A percentile compares a stretch with the other conserved stretches of the same genome.
These are phyloP conservation scores for Fusarium solani-melongenae DNA, from an alignment of 2,329 filamentous ascomycete species.

Conservation along the genomic window DNA sequence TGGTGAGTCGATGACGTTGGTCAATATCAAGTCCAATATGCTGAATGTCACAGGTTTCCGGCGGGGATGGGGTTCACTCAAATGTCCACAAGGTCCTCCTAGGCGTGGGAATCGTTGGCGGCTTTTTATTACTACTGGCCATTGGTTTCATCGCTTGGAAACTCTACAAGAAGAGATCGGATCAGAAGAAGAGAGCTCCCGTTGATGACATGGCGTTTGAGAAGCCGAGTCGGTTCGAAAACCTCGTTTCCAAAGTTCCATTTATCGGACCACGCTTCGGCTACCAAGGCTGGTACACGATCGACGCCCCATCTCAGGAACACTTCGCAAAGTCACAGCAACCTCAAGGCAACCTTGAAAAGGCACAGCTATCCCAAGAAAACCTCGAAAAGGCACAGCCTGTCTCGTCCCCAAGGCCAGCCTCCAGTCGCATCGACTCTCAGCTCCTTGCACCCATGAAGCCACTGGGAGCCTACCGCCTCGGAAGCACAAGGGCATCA, in stretches of 20 bases:
- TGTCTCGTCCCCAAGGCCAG: slow-evolving; percentile 2
- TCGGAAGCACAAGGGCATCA: slow-evolving; percentile 16
- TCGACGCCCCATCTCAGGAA: slow-evolving; percentile 42
- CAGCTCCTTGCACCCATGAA: slow-evolving; percentile 37
- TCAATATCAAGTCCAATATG: not conserved
- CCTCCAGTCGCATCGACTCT: slow-evolving; percentile 33
- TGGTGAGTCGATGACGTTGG: slow-evolving; percentile 29
- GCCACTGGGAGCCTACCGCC: slow-evolving; percentile 32
- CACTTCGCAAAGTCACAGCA: not conserved
- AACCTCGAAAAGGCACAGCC: slow-evolving; percentile 37
- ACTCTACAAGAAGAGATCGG: slow-evolving; percentile 18
- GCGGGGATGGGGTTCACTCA: slow-evolving; percentile 25
- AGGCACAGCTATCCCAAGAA: slow-evolving; percentile 23
- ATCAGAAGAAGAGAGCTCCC: slow-evolving; percentile 10
- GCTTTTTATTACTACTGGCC: slow-evolving; percentile 34
- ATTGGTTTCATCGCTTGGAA: slow-evolving; percentile 41
- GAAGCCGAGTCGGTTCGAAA: slow-evolving; percentile 36
- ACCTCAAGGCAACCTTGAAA: slow-evolving; percentile 7
- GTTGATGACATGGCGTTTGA: slow-evolving; percentile 35
- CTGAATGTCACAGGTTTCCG: slow-evolving; percentile 27
- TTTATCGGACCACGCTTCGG: slow-evolving; percentile 50
- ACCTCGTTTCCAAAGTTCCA: slow-evolving; percentile 48
- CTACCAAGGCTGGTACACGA: slow-evolving; percentile 49
- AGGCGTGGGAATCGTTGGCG: slow-evolving; percentile 37
- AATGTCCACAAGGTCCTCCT: slow-evolving; percentile 41